Percentiles rank a stretch among this genome's conserved stretches.
Conservation (phyloP, 2,329 filamentous ascomycete genomes). For the Tolypocladium paradoxum region DNA sequence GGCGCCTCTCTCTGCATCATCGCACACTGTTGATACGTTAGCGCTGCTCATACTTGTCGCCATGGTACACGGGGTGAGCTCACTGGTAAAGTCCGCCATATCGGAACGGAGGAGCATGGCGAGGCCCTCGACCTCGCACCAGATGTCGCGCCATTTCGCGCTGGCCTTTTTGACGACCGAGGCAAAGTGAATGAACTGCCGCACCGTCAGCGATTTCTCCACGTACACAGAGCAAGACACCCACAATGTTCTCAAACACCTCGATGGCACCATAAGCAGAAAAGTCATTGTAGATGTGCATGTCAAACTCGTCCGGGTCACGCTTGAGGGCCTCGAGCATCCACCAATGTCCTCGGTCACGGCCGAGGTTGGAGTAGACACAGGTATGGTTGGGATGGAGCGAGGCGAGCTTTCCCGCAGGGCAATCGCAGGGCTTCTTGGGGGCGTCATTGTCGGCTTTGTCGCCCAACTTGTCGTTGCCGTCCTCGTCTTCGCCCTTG, state of each 20-base stretch:
- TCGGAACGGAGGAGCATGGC: slow-evolving; percentile 5
- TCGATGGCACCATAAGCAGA: slow-evolving; percentile 28
- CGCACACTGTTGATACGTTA: too few relatives aligned
- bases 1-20: too few relatives aligned
- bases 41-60: neutral
- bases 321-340: slow-evolving; percentile 8
- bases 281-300: slow-evolving; percentile 34
- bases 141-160: slow-evolving; percentile 8
- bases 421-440: too few relatives aligned
- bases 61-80: neutral
- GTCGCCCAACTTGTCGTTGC: neutral
- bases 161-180: slow-evolving; percentile 3
- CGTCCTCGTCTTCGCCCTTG: neutral
- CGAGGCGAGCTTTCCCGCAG: slow-evolving; percentile 4
- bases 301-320: slow-evolving; percentile 26
- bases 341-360: slow-evolving; percentile 10
- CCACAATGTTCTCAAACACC: slow-evolving; percentile 26
- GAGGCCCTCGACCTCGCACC: slow-evolving; percentile 13
- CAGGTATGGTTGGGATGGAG: slow-evolving; percentile 9
- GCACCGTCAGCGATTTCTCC: too few relatives aligned
- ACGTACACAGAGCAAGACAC: slow-evolving; percentile 10
- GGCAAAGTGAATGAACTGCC: slow-evolving; percentile 19
- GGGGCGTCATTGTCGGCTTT: too few relatives aligned
- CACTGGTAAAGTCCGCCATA: neutral
- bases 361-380: slow-evolving; percentile 8